These are phyloP conservation scores for Fusarium agapanthi DNA, from an alignment of 2,329 filamentous ascomycete species.

Conservation along the genomic window DNA sequence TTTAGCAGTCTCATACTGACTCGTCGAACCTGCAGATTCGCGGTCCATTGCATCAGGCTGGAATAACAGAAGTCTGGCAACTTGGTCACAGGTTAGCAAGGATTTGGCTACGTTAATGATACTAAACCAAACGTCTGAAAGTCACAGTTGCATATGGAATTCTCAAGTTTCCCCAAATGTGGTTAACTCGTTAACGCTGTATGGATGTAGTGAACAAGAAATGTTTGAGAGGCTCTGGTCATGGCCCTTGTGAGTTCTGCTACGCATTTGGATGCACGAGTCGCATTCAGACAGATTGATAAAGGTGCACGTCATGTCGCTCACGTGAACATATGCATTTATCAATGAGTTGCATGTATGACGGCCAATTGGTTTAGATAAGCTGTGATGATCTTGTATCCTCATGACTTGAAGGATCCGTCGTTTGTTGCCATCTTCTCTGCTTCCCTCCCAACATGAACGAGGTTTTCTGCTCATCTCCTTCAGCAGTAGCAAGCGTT, in stretches of 20 bases:
- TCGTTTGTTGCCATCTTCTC: background rate
- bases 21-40: background rate
- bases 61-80: accelerated
- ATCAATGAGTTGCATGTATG: accelerated
- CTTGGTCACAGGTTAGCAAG: accelerated
- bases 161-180: background rate
- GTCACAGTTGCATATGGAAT: accelerated
- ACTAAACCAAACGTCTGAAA: background rate
- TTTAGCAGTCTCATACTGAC: background rate
- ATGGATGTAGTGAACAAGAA: accelerated
- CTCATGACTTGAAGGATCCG: background rate
- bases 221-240: background rate
- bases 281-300: accelerated
- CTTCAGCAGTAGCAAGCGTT: accelerated
- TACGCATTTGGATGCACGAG: background rate
- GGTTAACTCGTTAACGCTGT: accelerated
- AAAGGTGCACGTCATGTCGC: accelerated
- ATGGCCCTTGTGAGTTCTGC: background rate
- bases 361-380: background rate
- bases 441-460: background rate
- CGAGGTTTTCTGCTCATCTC: too few relatives aligned
- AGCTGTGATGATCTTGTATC: too few relatives aligned
- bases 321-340: accelerated
- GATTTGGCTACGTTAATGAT: background rate
- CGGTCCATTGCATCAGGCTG: accelerated